These are phyloP conservation scores for Chlorella variabilis DNA, from an alignment of 163 green algal species.

Conservation along the genomic window DNA sequence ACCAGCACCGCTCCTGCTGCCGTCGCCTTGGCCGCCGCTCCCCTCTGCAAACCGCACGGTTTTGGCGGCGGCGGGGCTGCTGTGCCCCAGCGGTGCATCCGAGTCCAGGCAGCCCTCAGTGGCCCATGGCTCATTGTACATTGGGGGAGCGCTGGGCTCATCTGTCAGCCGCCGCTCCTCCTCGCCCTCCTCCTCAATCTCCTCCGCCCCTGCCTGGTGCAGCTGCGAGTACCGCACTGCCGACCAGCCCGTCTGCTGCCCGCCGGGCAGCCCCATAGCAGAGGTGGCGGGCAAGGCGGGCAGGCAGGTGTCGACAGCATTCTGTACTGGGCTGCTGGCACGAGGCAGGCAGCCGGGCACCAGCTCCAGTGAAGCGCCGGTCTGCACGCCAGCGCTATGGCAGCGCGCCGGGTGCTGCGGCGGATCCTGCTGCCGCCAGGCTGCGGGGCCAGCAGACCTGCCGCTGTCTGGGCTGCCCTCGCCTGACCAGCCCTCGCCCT, in stretches of 20 bases:
- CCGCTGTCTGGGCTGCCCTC: no score
- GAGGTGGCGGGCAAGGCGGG: background rate
- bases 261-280: background rate
- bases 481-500: no score
- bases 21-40: background rate
- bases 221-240: background rate
- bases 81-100: background rate
- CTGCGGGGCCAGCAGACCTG: no score
- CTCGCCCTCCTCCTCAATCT: background rate
- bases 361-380: no score
- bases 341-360: background rate
- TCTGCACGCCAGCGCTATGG: no score
- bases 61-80: background rate
- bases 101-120: background rate
- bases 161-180: background rate
- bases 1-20: background rate
- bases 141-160: constrained; percentile 12
- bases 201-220: background rate
- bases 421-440: no score
- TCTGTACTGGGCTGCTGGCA: no score
- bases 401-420: no score
- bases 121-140: constrained; percentile 14
- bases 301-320: background rate
- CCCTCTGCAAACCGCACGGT: background rate
- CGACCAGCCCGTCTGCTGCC: background rate